Percentiles rank a stretch among this genome's conserved stretches.
Conservation (phyloP, 768 basidiomycete species). For the Leccinum rimulosum region DNA sequence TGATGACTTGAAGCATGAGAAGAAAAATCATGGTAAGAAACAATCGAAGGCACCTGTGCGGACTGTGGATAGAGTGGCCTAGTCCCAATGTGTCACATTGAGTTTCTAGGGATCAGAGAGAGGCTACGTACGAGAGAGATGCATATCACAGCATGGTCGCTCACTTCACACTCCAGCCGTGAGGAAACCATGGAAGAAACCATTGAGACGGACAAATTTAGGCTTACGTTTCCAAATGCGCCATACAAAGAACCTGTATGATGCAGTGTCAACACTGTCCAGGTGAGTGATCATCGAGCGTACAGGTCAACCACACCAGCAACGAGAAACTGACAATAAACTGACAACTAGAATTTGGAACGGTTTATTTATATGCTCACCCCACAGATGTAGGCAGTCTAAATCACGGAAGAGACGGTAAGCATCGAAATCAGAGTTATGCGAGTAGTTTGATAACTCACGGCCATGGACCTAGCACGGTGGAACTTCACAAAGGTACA, state of each 20-base stretch:
- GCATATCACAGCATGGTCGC: constrained; percentile 8
- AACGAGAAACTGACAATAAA: neutral
- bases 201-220: neutral
- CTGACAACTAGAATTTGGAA: neutral
- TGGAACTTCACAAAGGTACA: neutral
- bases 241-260: constrained; percentile 18
- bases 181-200: neutral
- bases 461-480: constrained; percentile 10
- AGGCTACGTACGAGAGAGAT: constrained; percentile 11
- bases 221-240: constrained; percentile 18
- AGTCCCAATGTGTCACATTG: neutral
- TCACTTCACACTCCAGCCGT: constrained; percentile 5
- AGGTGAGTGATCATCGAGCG: neutral
- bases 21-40: neutral
- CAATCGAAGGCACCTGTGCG: constrained; percentile 7
- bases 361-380: neutral
- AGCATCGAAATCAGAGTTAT: neutral
- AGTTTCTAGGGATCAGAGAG: neutral
- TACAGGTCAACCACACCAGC: constrained; percentile 5
- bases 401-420: neutral
- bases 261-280: neutral
- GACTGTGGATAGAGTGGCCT: constrained; percentile 7
- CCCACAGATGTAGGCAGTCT: constrained; percentile 10
- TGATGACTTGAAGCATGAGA: neutral
- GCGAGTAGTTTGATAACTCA: neutral